phyloP scores from a whole-genome alignment of 1,139 yeast species.

The Yamadazyma epiphylla region DNA sequence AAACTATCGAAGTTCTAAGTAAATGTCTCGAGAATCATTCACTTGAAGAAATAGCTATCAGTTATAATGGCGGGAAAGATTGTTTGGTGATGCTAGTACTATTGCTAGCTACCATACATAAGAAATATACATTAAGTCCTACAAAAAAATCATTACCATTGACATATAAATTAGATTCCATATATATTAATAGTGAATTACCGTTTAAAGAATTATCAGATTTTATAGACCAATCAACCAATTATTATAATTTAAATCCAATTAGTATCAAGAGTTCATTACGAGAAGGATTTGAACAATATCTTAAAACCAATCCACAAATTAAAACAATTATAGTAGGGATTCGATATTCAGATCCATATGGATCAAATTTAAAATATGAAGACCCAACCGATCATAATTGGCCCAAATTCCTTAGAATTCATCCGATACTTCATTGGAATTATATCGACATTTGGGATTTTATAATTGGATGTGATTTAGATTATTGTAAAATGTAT shows the following conservation, averaged over 20 bases:
- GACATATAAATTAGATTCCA: constrained; percentile 47
- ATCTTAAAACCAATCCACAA: constrained; percentile 42
- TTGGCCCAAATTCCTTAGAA: constrained; percentile 80
- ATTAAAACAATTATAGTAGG: constrained; percentile 75
- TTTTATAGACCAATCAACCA: constrained; percentile 43
- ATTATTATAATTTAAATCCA: constrained; percentile 43
- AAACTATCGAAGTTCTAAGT: constrained; percentile 29
- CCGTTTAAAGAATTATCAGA: constrained; percentile 58
- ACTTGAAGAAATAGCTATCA: constrained; percentile 59
- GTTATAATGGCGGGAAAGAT: constrained; percentile 90
- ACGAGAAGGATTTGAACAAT: constrained; percentile 63
- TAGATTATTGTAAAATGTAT: constrained; percentile 66
- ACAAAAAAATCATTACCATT: constrained; percentile 16
- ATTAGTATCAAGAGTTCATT: constrained; percentile 45
- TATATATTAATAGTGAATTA: constrained; percentile 66
- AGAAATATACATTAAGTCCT: constrained; percentile 13
- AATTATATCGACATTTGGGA: constrained; percentile 76
- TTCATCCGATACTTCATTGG: constrained; percentile 86
- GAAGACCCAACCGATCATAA: constrained; percentile 74
- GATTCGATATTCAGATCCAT: constrained; percentile 78
- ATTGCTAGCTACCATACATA: constrained; percentile 56
- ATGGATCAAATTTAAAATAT: constrained; percentile 49
- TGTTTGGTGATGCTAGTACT: constrained; percentile 78
- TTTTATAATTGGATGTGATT: constrained; percentile 44
- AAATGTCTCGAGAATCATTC: constrained; percentile 29